Conservation (phyloP, 768 basidiomycete genomes). For the Trichaptum fuscoviolaceum region DNA sequence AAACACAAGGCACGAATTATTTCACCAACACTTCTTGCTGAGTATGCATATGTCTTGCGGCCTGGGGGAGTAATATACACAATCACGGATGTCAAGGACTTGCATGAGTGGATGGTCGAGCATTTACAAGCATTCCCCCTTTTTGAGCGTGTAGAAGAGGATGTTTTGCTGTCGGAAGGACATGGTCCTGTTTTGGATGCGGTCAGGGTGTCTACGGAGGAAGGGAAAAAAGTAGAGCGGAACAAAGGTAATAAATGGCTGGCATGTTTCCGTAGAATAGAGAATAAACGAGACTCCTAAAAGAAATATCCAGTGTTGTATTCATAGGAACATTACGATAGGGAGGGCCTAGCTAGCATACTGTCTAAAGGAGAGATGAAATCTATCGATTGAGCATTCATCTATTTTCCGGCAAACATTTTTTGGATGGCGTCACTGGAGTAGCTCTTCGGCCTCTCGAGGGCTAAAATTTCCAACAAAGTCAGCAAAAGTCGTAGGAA, state of each 20-base stretch:
- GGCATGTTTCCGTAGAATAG: constrained; percentile 77
- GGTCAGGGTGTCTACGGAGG: constrained; percentile 84
- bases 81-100: constrained; percentile 92
- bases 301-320: neutral
- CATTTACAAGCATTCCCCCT: constrained; percentile 87
- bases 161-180: constrained; percentile 68
- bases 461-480: constrained; percentile 38
- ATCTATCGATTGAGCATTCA: neutral
- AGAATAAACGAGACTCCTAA: constrained; percentile 12
- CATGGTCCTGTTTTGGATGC: constrained; percentile 77
- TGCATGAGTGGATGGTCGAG: constrained; percentile 91
- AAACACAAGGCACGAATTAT: constrained; percentile 99
- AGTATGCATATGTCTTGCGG: constrained; percentile 90
- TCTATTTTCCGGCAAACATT: constrained; percentile 59
- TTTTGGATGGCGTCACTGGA: constrained; percentile 75
- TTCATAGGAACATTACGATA: neutral
- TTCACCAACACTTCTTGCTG: constrained; percentile 93
- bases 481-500: neutral
- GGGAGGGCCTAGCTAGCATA: neutral
- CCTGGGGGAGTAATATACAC: constrained; percentile 97
- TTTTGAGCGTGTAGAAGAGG: constrained; percentile 75
- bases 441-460: constrained; percentile 90
- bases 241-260: constrained; percentile 90
- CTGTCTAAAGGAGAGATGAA: neutral
- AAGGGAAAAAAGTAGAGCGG: constrained; percentile 94